These are phyloP conservation scores for Trypanosoma avium DNA, from an alignment of 208 protist species.

Conservation along the genomic window DNA sequence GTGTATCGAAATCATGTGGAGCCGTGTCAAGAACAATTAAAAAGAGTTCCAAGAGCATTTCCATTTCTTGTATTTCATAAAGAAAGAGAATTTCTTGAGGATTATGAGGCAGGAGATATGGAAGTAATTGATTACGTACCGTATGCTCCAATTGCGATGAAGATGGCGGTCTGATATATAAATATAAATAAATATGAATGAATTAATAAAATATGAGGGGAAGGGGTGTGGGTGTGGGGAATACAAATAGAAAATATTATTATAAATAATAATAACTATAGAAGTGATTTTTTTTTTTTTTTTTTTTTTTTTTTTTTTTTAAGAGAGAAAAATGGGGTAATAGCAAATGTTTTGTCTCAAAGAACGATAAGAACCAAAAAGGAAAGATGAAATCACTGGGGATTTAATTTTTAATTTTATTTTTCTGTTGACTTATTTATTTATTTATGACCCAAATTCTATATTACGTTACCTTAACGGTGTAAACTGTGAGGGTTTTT, in stretches of 20 bases:
- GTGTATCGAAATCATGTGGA: conserved; percentile 98
- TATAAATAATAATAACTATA: neutral
- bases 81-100: conserved; percentile 86
- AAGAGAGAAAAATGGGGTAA: too few relatives aligned
- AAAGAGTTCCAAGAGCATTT: conserved; percentile 92
- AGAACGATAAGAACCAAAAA: neutral
- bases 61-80: conserved; percentile 77
- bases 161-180: conserved; percentile 94
- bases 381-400: too few relatives aligned
- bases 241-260: too few relatives aligned
- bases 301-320: conserved; percentile 15
- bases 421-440: too few relatives aligned
- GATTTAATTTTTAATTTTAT: too few relatives aligned
- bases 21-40: conserved; percentile 93
- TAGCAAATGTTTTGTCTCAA: too few relatives aligned
- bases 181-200: neutral
- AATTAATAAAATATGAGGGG: neutral
- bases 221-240: neutral
- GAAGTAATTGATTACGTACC: conserved; percentile 94
- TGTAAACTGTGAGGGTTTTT: too few relatives aligned
- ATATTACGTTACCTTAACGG: too few relatives aligned
- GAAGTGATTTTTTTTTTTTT: conserved; percentile 10
- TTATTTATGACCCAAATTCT: neutral
- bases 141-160: conserved; percentile 95
- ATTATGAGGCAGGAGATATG: conserved; percentile 94